A percentile compares a stretch with the other conserved stretches of the same genome.
Conservation (phyloP, 805 yeast species). For the Saccharomyces jurei region DNA sequence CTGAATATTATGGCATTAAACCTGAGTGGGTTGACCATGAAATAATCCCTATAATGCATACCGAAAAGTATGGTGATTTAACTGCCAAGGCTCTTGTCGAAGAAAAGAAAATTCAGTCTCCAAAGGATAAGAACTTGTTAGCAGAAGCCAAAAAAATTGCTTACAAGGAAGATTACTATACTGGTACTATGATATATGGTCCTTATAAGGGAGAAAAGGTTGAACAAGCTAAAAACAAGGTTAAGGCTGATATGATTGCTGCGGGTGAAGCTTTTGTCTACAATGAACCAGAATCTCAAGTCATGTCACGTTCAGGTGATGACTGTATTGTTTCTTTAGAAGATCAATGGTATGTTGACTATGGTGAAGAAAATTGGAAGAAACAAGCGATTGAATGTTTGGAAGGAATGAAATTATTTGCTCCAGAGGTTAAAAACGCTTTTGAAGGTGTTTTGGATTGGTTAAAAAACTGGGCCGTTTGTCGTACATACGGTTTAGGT, state of each 20-base stretch:
- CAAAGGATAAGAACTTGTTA: slow-evolving; percentile 80
- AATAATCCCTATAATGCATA: slow-evolving; percentile 62
- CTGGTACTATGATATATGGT: slow-evolving; percentile 76
- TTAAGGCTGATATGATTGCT: slow-evolving; percentile 71
- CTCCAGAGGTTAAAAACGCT: slow-evolving; percentile 78
- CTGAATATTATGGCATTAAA: slow-evolving; percentile 81
- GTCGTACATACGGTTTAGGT: slow-evolving; percentile 94
- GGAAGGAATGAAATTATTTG: slow-evolving; percentile 64
- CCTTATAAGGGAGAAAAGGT: slow-evolving; percentile 82
- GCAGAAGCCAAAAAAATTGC: slow-evolving; percentile 91
- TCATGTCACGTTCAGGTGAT: slow-evolving; percentile 92
- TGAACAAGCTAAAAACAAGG: slow-evolving; percentile 82
- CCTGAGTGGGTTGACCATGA: slow-evolving; percentile 79
- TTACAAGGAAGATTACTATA: slow-evolving; percentile 93
- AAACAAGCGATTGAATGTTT: slow-evolving; percentile 72
- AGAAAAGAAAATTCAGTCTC: slow-evolving; percentile 84
- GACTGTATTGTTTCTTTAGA: slow-evolving; percentile 93
- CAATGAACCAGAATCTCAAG: slow-evolving; percentile 87
- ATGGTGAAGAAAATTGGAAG: slow-evolving; percentile 93
- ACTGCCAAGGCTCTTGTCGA: slow-evolving; percentile 81
- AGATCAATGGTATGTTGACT: slow-evolving; percentile 97
- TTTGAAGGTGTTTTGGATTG: slow-evolving; percentile 92
- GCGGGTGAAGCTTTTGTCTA: slow-evolving; percentile 78
- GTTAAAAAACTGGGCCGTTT: slow-evolving; percentile 97
- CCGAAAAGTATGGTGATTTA: slow-evolving; percentile 80